Percentiles rank a stretch among this genome's conserved stretches.
Conservation (phyloP, 1,139 yeast genomes). For the Debaryomyces subglobosus region DNA sequence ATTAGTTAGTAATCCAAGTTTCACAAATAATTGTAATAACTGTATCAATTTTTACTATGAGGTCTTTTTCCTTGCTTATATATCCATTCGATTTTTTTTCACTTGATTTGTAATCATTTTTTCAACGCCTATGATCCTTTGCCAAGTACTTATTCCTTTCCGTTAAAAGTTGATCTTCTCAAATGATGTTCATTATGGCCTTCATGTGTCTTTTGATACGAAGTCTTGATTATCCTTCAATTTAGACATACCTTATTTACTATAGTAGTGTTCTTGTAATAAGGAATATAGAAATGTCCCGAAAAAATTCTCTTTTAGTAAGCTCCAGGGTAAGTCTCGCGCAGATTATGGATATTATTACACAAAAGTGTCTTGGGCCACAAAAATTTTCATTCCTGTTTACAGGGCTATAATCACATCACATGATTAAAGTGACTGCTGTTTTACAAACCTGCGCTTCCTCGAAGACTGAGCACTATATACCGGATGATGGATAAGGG, state of each 20-base stretch:
- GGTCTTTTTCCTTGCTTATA: neutral
- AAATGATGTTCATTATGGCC: neutral
- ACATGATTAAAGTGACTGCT: neutral
- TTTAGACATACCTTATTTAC: constrained; percentile 8
- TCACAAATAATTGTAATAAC: neutral
- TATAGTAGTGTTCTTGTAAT: neutral
- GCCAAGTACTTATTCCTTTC: neutral
- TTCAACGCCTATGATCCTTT: neutral
- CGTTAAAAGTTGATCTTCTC: neutral
- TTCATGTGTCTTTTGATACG: neutral
- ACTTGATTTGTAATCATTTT: constrained; percentile 2
- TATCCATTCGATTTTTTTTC: neutral
- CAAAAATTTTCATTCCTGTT: neutral
- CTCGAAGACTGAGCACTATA: neutral
- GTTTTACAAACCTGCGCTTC: too few species aligned
- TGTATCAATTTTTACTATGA: neutral
- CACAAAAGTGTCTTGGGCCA: neutral
- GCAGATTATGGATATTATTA: neutral
- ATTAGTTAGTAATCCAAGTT: constrained; percentile 32
- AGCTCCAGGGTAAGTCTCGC: constrained; percentile 3
- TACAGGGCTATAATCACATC: neutral
- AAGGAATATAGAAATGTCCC: constrained; percentile 3
- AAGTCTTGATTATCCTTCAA: neutral
- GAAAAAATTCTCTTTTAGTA: constrained; percentile 10
- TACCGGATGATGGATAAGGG: neutral